A percentile compares a stretch with the other conserved stretches of the same genome.
Conservation (phyloP, 257 asterid species). For the Solanum habrochaites region DNA sequence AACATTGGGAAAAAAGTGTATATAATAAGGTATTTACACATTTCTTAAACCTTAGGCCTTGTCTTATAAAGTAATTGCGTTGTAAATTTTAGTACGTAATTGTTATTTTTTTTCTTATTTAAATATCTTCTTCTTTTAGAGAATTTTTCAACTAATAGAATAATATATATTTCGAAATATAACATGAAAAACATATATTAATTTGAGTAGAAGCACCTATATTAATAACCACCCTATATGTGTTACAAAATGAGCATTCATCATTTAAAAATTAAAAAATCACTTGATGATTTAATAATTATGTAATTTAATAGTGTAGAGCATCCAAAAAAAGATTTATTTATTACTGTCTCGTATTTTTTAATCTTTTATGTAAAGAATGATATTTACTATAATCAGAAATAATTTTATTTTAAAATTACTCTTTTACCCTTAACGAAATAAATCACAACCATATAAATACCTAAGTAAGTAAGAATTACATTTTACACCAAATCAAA, state of each 20-base stretch:
- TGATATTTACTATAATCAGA: too few species aligned
- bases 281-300: too few species aligned
- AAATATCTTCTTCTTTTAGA: neutral
- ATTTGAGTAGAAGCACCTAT: neutral
- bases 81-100: neutral
- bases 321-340: too few species aligned
- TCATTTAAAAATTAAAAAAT: too few species aligned
- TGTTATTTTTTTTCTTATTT: neutral
- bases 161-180: too few species aligned
- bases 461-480: neutral
- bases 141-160: neutral
- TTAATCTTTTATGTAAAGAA: too few species aligned
- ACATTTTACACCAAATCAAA: too few species aligned
- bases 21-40: too few species aligned
- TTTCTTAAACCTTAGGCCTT: too few species aligned
- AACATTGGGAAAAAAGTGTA: too few species aligned
- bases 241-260: too few species aligned
- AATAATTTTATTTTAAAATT: neutral
- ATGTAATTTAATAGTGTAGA: too few species aligned
- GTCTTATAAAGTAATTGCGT: neutral
- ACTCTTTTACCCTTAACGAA: fast-evolving
- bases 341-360: fast-evolving
- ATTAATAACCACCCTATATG: neutral
- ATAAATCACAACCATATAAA: neutral
- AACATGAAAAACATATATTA: neutral